Conservation (phyloP, 345 rosid genomes). For the Lumnitzera littorea region DNA sequence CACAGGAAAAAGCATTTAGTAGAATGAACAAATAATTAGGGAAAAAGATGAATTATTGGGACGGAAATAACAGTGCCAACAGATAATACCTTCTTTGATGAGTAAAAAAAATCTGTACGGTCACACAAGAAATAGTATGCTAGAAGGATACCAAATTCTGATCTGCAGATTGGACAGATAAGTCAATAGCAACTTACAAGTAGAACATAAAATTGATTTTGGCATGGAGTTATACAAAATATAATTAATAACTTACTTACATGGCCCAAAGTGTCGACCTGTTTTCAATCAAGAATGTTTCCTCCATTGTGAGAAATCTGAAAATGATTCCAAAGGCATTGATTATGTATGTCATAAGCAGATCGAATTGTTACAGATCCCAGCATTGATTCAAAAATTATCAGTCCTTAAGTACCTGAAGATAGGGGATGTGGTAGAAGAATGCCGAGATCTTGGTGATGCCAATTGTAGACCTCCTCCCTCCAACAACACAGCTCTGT, state of each 20-base stretch:
- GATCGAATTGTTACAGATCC: neutral
- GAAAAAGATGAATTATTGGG: neutral
- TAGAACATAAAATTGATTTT: neutral
- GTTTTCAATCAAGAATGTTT: conserved; percentile 77
- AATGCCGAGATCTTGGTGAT: conserved; percentile 59
- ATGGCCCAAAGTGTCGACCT: conserved; percentile 79
- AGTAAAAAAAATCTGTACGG: conserved; percentile 72
- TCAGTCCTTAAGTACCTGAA: conserved; percentile 35
- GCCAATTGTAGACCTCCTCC: conserved; percentile 78
- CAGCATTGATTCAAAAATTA: neutral
- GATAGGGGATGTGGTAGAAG: conserved; percentile 45
- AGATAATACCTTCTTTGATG: conserved; percentile 66
- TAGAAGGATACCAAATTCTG: conserved; percentile 63
- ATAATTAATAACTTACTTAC: conserved; percentile 34
- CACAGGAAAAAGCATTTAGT: neutral
- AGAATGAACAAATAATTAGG: conserved; percentile 1
- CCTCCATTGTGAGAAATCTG: conserved; percentile 82
- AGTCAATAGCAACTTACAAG: neutral
- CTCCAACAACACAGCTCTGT: conserved; percentile 69
- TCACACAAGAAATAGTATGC: conserved; percentile 76
- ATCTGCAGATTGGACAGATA: conserved; percentile 33
- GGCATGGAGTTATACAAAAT: neutral
- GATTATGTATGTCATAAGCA: neutral
- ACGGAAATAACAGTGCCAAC: neutral
- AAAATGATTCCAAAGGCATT: conserved; percentile 1